Conservation (phyloP, 257 asterid genomes). For the Penstemon newberryi region DNA sequence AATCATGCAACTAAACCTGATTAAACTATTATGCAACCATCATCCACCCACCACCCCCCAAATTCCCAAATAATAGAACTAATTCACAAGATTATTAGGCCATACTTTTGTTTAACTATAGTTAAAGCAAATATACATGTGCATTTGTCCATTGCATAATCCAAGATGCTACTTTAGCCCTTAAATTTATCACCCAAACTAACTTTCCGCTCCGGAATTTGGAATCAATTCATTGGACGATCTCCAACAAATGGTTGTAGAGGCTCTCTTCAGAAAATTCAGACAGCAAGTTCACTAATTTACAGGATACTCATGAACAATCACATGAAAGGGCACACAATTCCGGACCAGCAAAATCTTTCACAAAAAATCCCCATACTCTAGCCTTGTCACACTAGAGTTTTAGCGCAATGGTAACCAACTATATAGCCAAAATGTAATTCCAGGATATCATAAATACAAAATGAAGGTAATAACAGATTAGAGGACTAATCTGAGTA, state of each 20-base stretch:
- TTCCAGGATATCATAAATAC: background rate
- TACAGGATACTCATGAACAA: conserved; percentile 8
- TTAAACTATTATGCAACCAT: background rate
- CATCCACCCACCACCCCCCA: background rate
- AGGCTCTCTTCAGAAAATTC: background rate
- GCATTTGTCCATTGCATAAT: conserved; percentile 12
- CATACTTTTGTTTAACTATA: background rate
- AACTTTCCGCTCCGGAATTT: conserved; percentile 2
- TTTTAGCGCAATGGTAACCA: conserved; percentile 20
- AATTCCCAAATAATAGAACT: background rate
- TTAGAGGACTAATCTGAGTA: conserved; percentile 7
- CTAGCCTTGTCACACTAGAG: conserved; percentile 24
- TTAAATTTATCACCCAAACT: background rate
- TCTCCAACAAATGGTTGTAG: background rate
- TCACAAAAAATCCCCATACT: background rate
- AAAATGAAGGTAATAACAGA: conserved; percentile 16
- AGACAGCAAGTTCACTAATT: conserved; percentile 13
- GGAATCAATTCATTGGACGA: background rate
- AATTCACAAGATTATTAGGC: background rate
- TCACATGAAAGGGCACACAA: background rate
- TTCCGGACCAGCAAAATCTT: background rate
- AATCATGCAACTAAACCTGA: background rate
- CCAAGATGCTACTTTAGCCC: background rate
- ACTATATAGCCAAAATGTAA: conserved; percentile 18
- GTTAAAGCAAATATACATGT: background rate